Evolutionary conservation across 495 filamentous ascomycete species (phyloP).

Genomic region (Daldinia grandis): DNA sequence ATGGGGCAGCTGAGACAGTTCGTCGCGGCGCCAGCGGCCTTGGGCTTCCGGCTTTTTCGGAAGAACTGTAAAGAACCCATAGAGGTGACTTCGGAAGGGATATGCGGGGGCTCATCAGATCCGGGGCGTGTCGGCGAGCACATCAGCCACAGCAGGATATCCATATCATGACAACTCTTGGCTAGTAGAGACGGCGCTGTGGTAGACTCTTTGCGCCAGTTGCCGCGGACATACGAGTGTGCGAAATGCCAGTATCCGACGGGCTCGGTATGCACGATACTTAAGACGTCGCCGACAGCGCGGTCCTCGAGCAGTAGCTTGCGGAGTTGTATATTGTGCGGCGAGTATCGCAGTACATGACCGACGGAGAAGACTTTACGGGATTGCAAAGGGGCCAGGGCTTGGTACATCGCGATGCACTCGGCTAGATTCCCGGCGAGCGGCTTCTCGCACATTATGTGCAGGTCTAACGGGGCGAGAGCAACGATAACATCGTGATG

Average conservation of each 20-base stretch:
- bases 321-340: constrained; percentile 86
- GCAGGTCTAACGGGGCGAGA: constrained; percentile 72
- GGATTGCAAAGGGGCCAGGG: constrained; percentile 52
- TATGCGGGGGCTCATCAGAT: constrained; percentile 63
- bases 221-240: constrained; percentile 92
- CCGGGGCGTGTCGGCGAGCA: constrained; percentile 64
- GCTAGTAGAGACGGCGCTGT: constrained; percentile 84
- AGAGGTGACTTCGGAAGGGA: constrained; percentile 76
- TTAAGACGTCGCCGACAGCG: constrained; percentile 85
- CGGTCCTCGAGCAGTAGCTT: constrained; percentile 76
- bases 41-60: constrained; percentile 74
- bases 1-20: constrained; percentile 84
- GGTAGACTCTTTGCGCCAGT: constrained; percentile 83
- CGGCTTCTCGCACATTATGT: constrained; percentile 96
- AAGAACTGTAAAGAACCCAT: constrained; percentile 79
- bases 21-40: constrained; percentile 74
- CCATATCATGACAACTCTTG: constrained; percentile 95
- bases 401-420: constrained; percentile 75
- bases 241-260: constrained; percentile 97
- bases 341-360: constrained; percentile 82
- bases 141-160: constrained; percentile 88
- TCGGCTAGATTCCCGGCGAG: constrained; percentile 79
- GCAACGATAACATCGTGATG: constrained; percentile 81
- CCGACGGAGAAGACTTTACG: constrained; percentile 81
- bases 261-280: constrained; percentile 89